These are phyloP conservation scores for Inga oerstediana DNA, from an alignment of 306 rosid genomes.

Conservation along the genomic window DNA sequence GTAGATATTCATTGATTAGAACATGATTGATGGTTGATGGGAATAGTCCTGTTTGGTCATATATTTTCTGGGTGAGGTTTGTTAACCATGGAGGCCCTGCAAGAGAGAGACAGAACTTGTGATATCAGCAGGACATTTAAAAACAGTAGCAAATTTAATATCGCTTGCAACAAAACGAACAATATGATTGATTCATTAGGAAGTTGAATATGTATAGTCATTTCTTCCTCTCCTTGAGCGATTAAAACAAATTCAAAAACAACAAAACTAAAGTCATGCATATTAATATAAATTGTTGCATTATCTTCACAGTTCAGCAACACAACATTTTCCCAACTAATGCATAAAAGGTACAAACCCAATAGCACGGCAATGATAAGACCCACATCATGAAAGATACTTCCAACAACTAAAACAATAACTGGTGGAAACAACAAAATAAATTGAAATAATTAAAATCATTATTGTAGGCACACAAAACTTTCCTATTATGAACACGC, in stretches of 20 bases:
- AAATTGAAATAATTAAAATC: slow-evolving; percentile 4
- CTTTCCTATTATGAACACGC: neutral
- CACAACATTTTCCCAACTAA: neutral
- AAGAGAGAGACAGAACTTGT: neutral
- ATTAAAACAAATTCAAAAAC: neutral
- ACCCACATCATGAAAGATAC: neutral
- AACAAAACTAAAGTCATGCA: slow-evolving; percentile 7
- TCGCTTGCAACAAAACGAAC: neutral
- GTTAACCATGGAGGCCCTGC: slow-evolving; percentile 90
- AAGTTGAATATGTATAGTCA: slow-evolving; percentile 1
- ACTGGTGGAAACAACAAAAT: neutral
- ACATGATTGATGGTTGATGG: slow-evolving; percentile 84
- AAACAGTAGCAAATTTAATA: neutral
- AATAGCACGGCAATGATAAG: neutral
- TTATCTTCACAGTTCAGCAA: slow-evolving; percentile 10
- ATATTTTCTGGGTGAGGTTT: slow-evolving; percentile 62
- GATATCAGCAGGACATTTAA: slow-evolving; percentile 16
- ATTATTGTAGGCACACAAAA: neutral
- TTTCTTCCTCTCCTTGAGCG: neutral
- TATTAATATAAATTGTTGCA: slow-evolving; percentile 17
- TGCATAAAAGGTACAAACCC: neutral
- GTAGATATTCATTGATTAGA: slow-evolving; percentile 90
- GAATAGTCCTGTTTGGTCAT: slow-evolving; percentile 61
- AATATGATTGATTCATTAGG: neutral
- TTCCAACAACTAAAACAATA: neutral